Percentiles rank a stretch among this genome's conserved stretches.
phyloP scores from a whole-genome alignment of 331 rosid species.

The Dryas integrifolia region DNA sequence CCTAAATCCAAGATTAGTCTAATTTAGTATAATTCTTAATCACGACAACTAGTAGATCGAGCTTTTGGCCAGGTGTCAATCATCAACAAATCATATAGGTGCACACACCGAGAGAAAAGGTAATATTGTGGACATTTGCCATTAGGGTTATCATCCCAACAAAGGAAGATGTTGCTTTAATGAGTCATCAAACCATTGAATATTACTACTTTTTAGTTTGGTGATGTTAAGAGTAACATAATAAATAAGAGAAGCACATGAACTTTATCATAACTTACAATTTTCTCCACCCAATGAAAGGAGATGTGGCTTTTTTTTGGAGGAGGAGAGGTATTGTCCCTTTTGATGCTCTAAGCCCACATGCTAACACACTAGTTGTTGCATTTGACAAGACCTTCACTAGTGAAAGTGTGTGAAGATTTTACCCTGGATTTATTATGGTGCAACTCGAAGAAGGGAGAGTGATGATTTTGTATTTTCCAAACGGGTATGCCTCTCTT shows the following conservation, averaged over 20 bases:
- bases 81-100: slow-evolving; percentile 48
- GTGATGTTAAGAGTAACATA: slow-evolving; percentile 23
- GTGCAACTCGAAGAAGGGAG: no score
- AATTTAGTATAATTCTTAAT: slow-evolving; percentile 7
- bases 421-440: no score
- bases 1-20: slow-evolving; percentile 16
- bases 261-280: slow-evolving; percentile 31
- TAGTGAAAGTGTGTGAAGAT: no score
- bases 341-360: slow-evolving; percentile 3
- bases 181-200: slow-evolving; percentile 25
- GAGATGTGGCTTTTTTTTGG: slow-evolving; percentile 26
- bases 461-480: no score
- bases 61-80: slow-evolving; percentile 70
- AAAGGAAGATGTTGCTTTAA: slow-evolving; percentile 39
- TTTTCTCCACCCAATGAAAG: slow-evolving; percentile 21
- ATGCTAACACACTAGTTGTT: background rate
- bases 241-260: slow-evolving; percentile 49
- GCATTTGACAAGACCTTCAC: no score
- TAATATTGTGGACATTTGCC: slow-evolving; percentile 14
- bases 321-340: slow-evolving; percentile 18
- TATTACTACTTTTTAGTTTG: slow-evolving; percentile 20
- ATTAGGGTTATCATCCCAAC: slow-evolving; percentile 33
- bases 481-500: no score
- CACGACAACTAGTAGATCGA: slow-evolving; percentile 2
- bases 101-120: slow-evolving; percentile 39